Conservation (phyloP, 1,139 yeast genomes). For the Candida sojae region DNA sequence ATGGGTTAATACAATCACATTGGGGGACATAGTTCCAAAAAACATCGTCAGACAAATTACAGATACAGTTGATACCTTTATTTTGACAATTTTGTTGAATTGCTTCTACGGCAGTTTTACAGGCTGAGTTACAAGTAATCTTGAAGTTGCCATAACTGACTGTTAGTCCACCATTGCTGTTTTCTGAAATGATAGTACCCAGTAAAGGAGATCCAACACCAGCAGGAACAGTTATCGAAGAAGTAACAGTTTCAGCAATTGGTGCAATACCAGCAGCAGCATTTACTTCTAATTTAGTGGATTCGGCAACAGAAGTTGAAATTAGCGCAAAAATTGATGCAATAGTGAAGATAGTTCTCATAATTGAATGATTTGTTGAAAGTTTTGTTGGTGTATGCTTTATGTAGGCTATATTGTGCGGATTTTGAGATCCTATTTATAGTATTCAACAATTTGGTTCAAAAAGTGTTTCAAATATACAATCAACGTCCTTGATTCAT, state of each 20-base stretch:
- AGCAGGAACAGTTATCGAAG: not conserved
- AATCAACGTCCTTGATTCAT: no score
- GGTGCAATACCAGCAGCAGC: not conserved
- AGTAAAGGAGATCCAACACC: not conserved
- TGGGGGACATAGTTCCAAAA: slow-evolving; percentile 2
- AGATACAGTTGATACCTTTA: slow-evolving; percentile 3
- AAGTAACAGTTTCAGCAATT: not conserved
- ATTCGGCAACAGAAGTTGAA: not conserved
- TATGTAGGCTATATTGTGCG: no score
- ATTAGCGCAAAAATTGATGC: not conserved
- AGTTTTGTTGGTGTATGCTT: not conserved
- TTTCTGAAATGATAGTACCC: not conserved
- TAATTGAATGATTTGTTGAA: not conserved
- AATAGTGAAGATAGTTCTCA: not conserved
- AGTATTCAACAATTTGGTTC: no score
- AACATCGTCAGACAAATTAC: slow-evolving; percentile 1
- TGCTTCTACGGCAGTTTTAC: slow-evolving; percentile 2
- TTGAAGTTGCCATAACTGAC: not conserved
- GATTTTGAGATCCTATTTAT: no score
- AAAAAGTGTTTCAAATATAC: no score
- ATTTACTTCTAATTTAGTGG: not conserved
- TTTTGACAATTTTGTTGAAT: not conserved
- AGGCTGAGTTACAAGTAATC: not conserved
- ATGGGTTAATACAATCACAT: slow-evolving; percentile 7
- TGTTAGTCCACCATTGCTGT: not conserved